Evolutionary conservation across 306 rosid genomes (phyloP), one percentile per base, ranked within the genome.

Genomic region (Oxytropis ochrocephala): DNA sequence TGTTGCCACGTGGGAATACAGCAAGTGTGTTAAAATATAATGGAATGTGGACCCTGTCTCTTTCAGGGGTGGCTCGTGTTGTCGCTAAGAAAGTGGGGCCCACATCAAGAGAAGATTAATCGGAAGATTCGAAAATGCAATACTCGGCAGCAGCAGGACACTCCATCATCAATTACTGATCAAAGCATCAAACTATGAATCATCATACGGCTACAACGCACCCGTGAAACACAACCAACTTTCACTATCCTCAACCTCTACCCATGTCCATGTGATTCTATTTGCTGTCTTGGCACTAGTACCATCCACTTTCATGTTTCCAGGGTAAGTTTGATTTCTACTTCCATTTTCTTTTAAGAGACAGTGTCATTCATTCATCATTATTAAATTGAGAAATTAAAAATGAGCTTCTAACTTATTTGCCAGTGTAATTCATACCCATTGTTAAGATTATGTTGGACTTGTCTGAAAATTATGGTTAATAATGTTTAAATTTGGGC

Each of bases 191-290:
- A 24, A 24, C 19, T 6, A 32, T 39, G 17, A 24, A 24, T 24
- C 11, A 76, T 77, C 81, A 0, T 17, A 70, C 81, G 73, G 73
- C 76, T 48, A 70, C 72, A 33, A 63, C 38, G 21, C 44, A 33
- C 47, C 67, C 66, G 82, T 78, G 75, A 72, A 41, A 39, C 29
- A 38, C 44, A 59, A 7, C 62, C 0, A 12, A 11, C 3, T 72
- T 72, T 72, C 75, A 29, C 50, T 69, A 42, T 73, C 52, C 14
- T 17, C 30, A 50, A 59, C 62, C 70, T 73, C 43, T 27, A 6
- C 10, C 48, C 83, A 73, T 72, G 74, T 71, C 48, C 83, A 73
- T 72, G 74, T 71, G 64, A 78, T 36, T 36, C 4, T 54, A 50
- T 4, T 64, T 42, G 5, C 14, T 51, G 1, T 8, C 7, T 0